Percentiles rank a stretch among this genome's conserved stretches.
Conservation (phyloP, 106 monocot genomes). For the Narthecium ossifragum region DNA sequence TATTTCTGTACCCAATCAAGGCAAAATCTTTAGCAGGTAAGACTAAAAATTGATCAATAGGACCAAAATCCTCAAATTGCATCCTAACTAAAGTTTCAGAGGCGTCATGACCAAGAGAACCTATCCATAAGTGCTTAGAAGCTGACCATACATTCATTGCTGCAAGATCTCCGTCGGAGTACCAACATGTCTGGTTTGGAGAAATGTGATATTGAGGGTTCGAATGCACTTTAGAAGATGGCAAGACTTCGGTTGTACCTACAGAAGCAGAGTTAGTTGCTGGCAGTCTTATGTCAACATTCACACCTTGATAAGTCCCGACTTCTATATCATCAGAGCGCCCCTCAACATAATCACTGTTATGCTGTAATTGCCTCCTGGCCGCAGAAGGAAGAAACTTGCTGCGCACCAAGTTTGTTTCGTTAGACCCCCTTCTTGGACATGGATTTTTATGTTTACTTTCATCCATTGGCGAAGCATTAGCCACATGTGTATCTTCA, state of each 20-base stretch:
- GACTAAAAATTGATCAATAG: slow-evolving; percentile 43
- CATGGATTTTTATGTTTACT: slow-evolving; percentile 18
- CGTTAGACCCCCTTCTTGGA: slow-evolving; percentile 6
- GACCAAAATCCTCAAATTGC: slow-evolving; percentile 88
- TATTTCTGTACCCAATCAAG: slow-evolving; percentile 65
- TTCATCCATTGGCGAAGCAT: too few species aligned
- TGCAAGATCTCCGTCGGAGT: slow-evolving; percentile 57
- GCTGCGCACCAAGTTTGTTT: slow-evolving; percentile 4
- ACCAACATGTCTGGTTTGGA: slow-evolving; percentile 42
- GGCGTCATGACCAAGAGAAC: slow-evolving; percentile 58
- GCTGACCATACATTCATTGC: slow-evolving; percentile 72
- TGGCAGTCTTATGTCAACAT: slow-evolving; percentile 9
- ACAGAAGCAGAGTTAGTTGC: slow-evolving; percentile 14
- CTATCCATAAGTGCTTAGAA: slow-evolving; percentile 76
- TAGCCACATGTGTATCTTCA: slow-evolving; percentile 20
- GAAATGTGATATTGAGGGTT: slow-evolving; percentile 11
- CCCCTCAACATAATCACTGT: slow-evolving; percentile 12
- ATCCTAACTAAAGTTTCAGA: slow-evolving; percentile 54
- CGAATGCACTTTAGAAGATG: slow-evolving; percentile 31
- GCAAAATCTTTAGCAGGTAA: slow-evolving; percentile 66
- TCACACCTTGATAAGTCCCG: slow-evolving; percentile 11
- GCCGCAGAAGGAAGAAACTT: slow-evolving; percentile 6
- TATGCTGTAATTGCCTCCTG: slow-evolving; percentile 14
- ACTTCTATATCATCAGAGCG: slow-evolving; percentile 2
- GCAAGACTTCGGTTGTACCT: slow-evolving; percentile 8